Evolutionary conservation across 805 yeast genomes (phyloP).

Genomic region (Sungouiozyma ichnusensis): DNA sequence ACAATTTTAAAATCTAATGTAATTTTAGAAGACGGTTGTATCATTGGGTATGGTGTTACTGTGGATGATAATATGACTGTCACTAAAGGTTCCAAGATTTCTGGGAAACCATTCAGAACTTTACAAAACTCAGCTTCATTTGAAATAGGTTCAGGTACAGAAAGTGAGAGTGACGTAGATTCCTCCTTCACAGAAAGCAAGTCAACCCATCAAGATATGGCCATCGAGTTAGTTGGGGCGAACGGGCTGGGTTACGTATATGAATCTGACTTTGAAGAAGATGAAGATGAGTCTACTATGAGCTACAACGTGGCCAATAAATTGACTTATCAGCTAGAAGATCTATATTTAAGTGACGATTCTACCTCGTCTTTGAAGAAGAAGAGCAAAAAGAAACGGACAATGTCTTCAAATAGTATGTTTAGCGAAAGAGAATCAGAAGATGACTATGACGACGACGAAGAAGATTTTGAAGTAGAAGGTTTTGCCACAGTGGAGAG

Average conservation of each 20-base stretch:
- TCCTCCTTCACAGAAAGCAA: constrained; percentile 9
- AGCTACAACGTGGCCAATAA: constrained; percentile 23
- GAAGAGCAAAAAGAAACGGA: constrained; percentile 36
- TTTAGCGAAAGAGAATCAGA: constrained; percentile 39
- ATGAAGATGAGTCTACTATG: constrained; percentile 23
- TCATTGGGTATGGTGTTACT: constrained; percentile 65
- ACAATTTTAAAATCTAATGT: constrained; percentile 46
- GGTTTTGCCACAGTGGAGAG: constrained; percentile 91
- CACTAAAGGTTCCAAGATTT: constrained; percentile 42
- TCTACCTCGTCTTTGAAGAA: constrained; percentile 44
- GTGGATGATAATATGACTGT: constrained; percentile 46
- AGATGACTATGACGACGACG: constrained; percentile 38
- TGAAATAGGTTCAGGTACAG: constrained; percentile 18
- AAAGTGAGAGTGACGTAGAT: constrained; percentile 17
- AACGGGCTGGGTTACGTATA: constrained; percentile 30
- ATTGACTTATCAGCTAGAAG: constrained; percentile 36
- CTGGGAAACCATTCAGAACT: constrained; percentile 36
- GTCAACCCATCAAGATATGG: constrained; percentile 4
- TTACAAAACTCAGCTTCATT: constrained; percentile 15
- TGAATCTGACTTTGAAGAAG: constrained; percentile 29
- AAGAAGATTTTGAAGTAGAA: constrained; percentile 75
- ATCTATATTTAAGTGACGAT: constrained; percentile 45
- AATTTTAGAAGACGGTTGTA: constrained; percentile 54
- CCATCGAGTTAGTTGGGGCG: constrained; percentile 28
- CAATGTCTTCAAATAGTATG: constrained; percentile 32